Evolutionary conservation across 176 grass and related monocot species (phyloP).

Genomic region (Zea luxurians): DNA sequence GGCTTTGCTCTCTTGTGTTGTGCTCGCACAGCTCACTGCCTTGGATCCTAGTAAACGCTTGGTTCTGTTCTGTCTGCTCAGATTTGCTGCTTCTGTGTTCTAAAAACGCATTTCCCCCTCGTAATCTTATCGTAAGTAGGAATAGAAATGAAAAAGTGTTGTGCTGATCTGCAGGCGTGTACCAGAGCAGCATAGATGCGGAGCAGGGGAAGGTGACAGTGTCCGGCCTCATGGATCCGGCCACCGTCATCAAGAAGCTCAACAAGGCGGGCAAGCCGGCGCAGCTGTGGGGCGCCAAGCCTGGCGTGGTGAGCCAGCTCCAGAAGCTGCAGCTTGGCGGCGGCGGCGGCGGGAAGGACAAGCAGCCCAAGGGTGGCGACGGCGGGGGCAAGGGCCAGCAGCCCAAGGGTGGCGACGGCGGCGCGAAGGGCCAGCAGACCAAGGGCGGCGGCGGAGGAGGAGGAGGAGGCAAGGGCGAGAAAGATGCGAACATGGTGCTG

Average conservation of each 20-base stretch:
- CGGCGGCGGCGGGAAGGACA: no score
- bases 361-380: no score
- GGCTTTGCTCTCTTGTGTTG: neutral
- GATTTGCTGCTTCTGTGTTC: neutral
- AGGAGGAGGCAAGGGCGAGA: neutral
- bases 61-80: neutral
- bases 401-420: slow-evolving; percentile 31
- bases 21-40: no score
- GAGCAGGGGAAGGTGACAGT: slow-evolving; percentile 85
- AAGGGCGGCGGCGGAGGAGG: slow-evolving; percentile 40
- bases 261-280: slow-evolving; percentile 87
- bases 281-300: slow-evolving; percentile 69
- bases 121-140: no score
- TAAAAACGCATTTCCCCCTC: no score
- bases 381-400: slow-evolving; percentile 30
- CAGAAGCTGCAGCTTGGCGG: slow-evolving; percentile 57
- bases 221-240: slow-evolving; percentile 72
- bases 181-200: slow-evolving; percentile 58
- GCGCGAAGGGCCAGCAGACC: neutral
- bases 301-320: slow-evolving; percentile 40
- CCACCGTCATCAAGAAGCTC: slow-evolving; percentile 85
- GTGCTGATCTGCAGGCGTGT: slow-evolving; percentile 77
- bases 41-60: no score
- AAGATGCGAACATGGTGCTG: slow-evolving; percentile 14
- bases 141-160: neutral